A percentile compares a stretch with the other conserved stretches of the same genome.
phyloP scores from a whole-genome alignment of 441 rosid species.

The Sinapis alba region DNA sequence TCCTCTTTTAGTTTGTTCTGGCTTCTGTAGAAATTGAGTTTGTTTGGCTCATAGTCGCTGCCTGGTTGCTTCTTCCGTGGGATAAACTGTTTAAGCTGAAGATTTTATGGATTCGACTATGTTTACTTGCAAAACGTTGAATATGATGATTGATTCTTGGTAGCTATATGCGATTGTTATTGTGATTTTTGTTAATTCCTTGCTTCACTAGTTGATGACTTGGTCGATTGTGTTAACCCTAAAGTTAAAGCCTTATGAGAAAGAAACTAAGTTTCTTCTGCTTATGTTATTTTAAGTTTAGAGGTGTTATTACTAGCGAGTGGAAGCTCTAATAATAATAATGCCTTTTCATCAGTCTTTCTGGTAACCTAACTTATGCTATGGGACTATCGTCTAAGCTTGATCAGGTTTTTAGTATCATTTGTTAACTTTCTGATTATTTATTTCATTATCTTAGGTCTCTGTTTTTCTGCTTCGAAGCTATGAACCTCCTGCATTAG shows the following conservation, averaged over 20 bases:
- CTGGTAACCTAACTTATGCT: conserved; percentile 1
- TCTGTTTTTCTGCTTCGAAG: conserved; percentile 57
- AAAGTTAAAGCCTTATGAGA: neutral
- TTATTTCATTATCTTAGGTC: conserved; percentile 44
- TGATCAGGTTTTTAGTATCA: neutral
- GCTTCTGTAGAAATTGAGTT: too few relatives aligned
- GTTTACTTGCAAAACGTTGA: neutral
- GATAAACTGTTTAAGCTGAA: neutral
- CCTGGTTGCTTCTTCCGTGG: neutral
- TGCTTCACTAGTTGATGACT: conserved; percentile 14
- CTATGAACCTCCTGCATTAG: conserved; percentile 60
- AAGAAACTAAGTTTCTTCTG: neutral
- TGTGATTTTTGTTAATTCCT: conserved; percentile 17
- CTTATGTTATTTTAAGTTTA: neutral
- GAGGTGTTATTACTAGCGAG: neutral
- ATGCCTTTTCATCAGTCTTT: neutral
- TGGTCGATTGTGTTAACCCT: neutral
- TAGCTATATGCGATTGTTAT: too few relatives aligned
- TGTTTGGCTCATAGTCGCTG: neutral
- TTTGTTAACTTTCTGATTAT: conserved; percentile 1
- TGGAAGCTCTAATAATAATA: neutral
- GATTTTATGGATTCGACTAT: neutral
- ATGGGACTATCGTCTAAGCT: conserved; percentile 1
- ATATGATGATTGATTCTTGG: too few relatives aligned
- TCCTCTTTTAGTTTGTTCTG: too few relatives aligned